Evolutionary conservation across 164 flowering plant species (phyloP), one percentile per base, ranked within the genome.

Genomic region (Magnolia changhungtana): DNA sequence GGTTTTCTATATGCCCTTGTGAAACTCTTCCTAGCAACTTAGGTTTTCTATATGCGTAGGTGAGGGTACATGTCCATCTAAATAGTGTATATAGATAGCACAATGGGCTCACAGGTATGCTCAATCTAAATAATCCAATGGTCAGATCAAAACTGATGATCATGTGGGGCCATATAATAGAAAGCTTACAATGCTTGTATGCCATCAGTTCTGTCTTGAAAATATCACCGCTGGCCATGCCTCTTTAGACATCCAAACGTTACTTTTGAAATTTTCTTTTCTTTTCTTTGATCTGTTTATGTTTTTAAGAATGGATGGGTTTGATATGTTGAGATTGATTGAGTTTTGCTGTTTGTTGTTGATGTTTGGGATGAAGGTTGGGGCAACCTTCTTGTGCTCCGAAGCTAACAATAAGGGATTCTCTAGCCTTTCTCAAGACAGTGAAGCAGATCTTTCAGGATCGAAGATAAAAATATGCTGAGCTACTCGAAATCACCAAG

Each of bases 401-500:
- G 80, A 89, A 81, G 78, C 85, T 94, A 58, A 92, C 95, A 13
- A 91, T 95, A 20, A 86, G 87, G 7, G 99, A 94, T 86, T 97
- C 98, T 67, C 77, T 93, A 75, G 77, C 89, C 2, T 96, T 91
- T 87, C 92, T 94, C 29, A 94, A 91, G 79, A 85, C 85, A 2
- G 97, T 95, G 74, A 93, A 88, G 80, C 94, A 90, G 52, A 87
- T 86, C 51, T 95, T 91, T 84, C 91, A 90, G 72, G 93, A 95
- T 70, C 84, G 83, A 64, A 85, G 80, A 79, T 92, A 86, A 1
- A 91, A 85, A 77, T 95, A 95, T 72, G 91, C 90, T 45, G 92
- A 91, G 37, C 94, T 96, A 74, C 88, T 91, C 74, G 96, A 94
- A 80, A 90, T 96, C 61, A 92, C 93, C 98, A 94, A 90, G 84